Evolutionary conservation across 345 rosid genomes (phyloP).

Genomic region (Microcos paniculata): DNA sequence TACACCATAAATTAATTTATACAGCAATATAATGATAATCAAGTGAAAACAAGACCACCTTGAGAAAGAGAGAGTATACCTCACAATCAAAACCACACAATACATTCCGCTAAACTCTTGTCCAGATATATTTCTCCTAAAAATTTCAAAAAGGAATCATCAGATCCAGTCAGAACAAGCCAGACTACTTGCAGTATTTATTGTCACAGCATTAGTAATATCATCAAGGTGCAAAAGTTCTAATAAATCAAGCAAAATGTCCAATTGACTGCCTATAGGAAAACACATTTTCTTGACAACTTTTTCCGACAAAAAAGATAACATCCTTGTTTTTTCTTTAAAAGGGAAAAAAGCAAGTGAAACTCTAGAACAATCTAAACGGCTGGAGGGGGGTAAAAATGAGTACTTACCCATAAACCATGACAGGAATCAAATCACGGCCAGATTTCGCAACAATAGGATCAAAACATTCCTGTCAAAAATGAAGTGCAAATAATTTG

Average conservation of each 20-base stretch:
- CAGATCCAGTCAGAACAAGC: neutral
- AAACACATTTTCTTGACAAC: neutral
- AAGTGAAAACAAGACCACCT: neutral
- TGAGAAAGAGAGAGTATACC: slow-evolving; percentile 40
- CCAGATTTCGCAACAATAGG: slow-evolving; percentile 84
- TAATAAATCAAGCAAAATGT: neutral
- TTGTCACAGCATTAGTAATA: neutral
- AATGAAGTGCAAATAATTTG: slow-evolving; percentile 2
- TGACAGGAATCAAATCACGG: slow-evolving; percentile 97
- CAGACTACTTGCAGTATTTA: neutral
- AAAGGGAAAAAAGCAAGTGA: neutral
- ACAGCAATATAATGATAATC: neutral
- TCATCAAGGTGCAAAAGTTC: neutral
- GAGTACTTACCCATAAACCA: slow-evolving; percentile 91
- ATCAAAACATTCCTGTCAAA: slow-evolving; percentile 88
- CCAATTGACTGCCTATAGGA: neutral
- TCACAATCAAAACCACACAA: slow-evolving; percentile 69
- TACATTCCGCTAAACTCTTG: slow-evolving; percentile 97
- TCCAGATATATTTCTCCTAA: slow-evolving; percentile 96
- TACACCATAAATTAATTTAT: neutral
- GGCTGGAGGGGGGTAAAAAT: neutral
- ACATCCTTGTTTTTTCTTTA: neutral
- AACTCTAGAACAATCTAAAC: neutral
- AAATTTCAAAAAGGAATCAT: slow-evolving; percentile 19
- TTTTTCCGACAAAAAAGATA: neutral